Base-by-base conservation (phyloP, 106 monocot genomes). In the Dendrobium catenatum region DNA sequence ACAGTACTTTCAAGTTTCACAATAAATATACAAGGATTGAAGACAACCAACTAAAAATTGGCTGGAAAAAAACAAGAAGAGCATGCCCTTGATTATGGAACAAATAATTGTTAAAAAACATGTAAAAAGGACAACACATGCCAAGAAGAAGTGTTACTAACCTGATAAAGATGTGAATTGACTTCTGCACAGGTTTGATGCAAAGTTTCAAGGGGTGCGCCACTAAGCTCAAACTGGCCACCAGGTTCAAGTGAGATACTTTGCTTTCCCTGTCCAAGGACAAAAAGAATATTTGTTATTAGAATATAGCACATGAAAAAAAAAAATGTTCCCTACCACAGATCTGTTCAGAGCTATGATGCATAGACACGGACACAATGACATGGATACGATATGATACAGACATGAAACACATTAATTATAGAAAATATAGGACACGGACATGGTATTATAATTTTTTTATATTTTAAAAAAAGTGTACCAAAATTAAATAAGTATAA, bases 151-250 rank as follows among this genome's bases (percentile, higher is more conserved):
- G 31, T 40, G 40, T 17, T 26, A 74, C 76, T 81, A 43, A 98
- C 97, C 94, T 98, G 97, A 80, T 98, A 94, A 84, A 98, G 92
- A 76, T 98, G 97, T 81, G 97, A 94, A 86, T 98, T 98, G 79
- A 98, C 94, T 83, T 98, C 97, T 74, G 97, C 97, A 88, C 97
- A 93, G 48, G 97, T 98, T 78, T 98, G 97, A 85, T 98, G 97
- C 37, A 98, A 77, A 55, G 94, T 98, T 80, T 98, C 97, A 80
- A 98, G 88, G 16, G 97, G 97, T 68, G 97, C 97, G 41, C 97
- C 97, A 86, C 97, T 98, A 48, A 98, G 94, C 83, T 98, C 97
- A 92, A 98, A 94, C 79, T 98, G 97, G 72, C 97, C 97, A 81
- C 97, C 97, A 54, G 97, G 94, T 79, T 98, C 97, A 44, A 98